phyloP scores from a whole-genome alignment of 495 filamentous ascomycete species.

The Chaetomium cochliodes region DNA sequence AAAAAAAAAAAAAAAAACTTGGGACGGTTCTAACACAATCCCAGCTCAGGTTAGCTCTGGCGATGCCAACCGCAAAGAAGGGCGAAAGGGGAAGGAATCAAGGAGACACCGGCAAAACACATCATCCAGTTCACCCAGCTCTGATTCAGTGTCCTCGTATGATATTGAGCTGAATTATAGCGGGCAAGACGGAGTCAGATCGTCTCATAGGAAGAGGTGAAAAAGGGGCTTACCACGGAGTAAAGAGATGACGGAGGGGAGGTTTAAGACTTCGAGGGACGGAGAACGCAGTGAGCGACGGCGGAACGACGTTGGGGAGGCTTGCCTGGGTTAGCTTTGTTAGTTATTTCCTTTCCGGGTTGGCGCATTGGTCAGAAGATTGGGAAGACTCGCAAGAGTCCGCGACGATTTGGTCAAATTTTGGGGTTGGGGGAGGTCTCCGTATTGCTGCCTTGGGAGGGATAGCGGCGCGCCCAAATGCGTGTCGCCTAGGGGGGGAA shows the following conservation, averaged over 20 bases:
- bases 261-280: too few relatives aligned
- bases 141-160: constrained; percentile 19
- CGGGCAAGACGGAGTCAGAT: constrained; percentile 15
- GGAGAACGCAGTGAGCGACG: neutral
- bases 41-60: constrained; percentile 10
- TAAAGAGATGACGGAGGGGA: too few relatives aligned
- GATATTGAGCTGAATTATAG: constrained; percentile 30
- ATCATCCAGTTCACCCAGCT: neutral
- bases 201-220: constrained; percentile 12
- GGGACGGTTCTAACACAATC: neutral
- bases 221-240: neutral
- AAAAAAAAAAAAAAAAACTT: too few relatives aligned
- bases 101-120: constrained; percentile 19
- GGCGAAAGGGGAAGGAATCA: constrained; percentile 20
- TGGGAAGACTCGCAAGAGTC: constrained; percentile 17
- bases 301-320: neutral
- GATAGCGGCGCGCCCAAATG: neutral
- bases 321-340: neutral
- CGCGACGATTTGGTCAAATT: neutral
- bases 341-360: neutral
- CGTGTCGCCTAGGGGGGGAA: too few relatives aligned
- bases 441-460: neutral
- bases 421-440: neutral
- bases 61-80: constrained; percentile 15
- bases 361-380: neutral